Evolutionary conservation across 768 basidiomycete species (phyloP).

Genomic region (Clavaria fumosa): DNA sequence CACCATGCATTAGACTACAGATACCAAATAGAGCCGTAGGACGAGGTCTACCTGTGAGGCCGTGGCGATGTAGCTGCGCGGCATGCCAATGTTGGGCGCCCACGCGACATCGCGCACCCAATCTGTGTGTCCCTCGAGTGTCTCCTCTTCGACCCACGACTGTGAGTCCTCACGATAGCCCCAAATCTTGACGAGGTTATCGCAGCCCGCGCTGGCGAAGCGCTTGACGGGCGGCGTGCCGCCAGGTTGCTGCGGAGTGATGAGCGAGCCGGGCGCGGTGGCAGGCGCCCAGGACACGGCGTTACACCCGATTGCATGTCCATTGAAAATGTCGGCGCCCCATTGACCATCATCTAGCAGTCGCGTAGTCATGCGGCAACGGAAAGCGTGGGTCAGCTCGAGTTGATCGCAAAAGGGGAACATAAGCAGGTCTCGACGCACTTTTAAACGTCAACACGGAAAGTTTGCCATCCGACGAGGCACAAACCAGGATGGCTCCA

Average conservation of each 20-base stretch:
- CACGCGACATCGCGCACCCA: conserved; percentile 99
- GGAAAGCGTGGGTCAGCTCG: too few species aligned
- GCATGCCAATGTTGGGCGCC: conserved; percentile 94
- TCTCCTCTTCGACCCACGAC: conserved; percentile 84
- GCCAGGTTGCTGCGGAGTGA: conserved; percentile 44
- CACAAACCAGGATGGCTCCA: conserved; percentile 92
- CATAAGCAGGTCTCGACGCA: conserved; percentile 19
- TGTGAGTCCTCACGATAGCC: conserved; percentile 75
- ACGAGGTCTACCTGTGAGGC: conserved; percentile 38
- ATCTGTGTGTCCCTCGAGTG: conserved; percentile 83
- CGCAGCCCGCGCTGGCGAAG: conserved; percentile 92
- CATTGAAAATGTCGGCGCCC: conserved; percentile 89
- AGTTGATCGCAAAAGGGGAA: conserved; percentile 1
- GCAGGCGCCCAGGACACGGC: conserved; percentile 97
- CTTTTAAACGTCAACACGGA: conserved; percentile 96
- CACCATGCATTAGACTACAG: not conserved
- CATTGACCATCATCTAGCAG: conserved; percentile 84
- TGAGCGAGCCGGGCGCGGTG: conserved; percentile 70
- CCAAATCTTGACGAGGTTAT: conserved; percentile 93
- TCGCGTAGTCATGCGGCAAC: too few species aligned
- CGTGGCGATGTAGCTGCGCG: conserved; percentile 89
- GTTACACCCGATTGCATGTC: conserved; percentile 92
- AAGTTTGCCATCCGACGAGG: conserved; percentile 92
- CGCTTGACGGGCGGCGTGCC: conserved; percentile 45
- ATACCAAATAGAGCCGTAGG: not conserved